A percentile compares a stretch with the other conserved stretches of the same genome.
phyloP scores from a whole-genome alignment of 2,329 filamentous ascomycete genomes.

The Xylaria sp. region DNA sequence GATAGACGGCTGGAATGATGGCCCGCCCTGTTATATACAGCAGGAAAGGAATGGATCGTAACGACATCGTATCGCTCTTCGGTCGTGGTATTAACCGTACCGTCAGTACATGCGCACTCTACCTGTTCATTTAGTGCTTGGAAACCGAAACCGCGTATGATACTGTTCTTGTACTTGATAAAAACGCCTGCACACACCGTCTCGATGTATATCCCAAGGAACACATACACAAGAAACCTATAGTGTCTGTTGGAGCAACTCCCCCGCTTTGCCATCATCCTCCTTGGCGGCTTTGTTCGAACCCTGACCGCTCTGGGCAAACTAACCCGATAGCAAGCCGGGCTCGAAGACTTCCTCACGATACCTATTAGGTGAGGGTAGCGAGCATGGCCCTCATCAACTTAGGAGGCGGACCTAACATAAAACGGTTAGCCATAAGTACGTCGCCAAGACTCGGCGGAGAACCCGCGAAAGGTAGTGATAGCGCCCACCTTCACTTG shows the following conservation, averaged over 20 bases:
- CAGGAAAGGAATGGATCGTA: constrained; percentile 3
- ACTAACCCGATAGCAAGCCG: not conserved
- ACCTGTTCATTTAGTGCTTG: not conserved
- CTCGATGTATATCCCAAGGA: not conserved
- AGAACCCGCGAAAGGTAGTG: constrained; percentile 15
- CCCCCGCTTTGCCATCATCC: not conserved
- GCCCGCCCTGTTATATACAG: not conserved
- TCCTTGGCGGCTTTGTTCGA: not conserved
- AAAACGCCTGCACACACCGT: not conserved
- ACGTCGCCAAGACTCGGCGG: constrained; percentile 8
- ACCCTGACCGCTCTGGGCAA: not conserved
- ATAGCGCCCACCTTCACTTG: constrained; percentile 53
- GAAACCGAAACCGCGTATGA: not conserved
- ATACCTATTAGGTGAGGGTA: constrained; percentile 65
- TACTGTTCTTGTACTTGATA: not conserved
- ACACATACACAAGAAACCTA: not conserved
- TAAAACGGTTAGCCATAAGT: constrained; percentile 18
- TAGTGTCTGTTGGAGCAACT: not conserved
- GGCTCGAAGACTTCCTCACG: not conserved
- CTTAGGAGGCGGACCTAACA: constrained; percentile 65
- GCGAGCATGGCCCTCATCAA: constrained; percentile 73
- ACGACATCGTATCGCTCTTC: constrained; percentile 1
- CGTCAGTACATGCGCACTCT: not conserved
- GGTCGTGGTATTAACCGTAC: not conserved
- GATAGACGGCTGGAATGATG: not conserved